Evolutionary conservation across 2,329 filamentous ascomycete species (phyloP).

Genomic region (Amauroascus verrucosus): DNA sequence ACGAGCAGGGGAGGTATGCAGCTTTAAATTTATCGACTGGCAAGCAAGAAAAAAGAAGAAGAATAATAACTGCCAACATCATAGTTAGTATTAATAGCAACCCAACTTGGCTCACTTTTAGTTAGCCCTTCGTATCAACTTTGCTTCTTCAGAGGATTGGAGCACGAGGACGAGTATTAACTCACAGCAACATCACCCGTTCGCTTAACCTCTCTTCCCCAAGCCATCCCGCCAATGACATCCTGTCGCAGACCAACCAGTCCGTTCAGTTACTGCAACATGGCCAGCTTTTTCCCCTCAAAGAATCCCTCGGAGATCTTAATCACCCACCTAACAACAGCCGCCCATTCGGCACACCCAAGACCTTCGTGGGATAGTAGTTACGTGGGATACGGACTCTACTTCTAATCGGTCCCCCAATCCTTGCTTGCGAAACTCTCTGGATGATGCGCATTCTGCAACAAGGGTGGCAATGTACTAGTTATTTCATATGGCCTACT

Average conservation of each 20-base stretch:
- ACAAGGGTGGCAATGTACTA: background rate
- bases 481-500: background rate
- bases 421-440: no score
- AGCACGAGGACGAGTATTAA: no score
- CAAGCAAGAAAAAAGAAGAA: background rate
- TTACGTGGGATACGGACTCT: background rate
- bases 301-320: constrained; percentile 1
- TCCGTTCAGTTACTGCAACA: background rate
- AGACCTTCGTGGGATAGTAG: background rate
- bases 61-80: background rate
- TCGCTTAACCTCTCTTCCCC: background rate
- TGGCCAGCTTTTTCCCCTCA: background rate
- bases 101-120: no score
- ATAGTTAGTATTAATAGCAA: background rate
- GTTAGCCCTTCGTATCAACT: no score
- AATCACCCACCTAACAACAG: background rate
- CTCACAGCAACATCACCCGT: no score
- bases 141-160: no score
- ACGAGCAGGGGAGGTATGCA: background rate
- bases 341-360: background rate
- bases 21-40: background rate
- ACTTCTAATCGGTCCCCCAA: no score
- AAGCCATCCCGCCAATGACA: background rate
- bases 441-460: no score
- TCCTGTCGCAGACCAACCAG: background rate